Evolutionary conservation across 1,139 yeast species (phyloP).

Genomic region (Hyphopichia pseudoburtonii): DNA sequence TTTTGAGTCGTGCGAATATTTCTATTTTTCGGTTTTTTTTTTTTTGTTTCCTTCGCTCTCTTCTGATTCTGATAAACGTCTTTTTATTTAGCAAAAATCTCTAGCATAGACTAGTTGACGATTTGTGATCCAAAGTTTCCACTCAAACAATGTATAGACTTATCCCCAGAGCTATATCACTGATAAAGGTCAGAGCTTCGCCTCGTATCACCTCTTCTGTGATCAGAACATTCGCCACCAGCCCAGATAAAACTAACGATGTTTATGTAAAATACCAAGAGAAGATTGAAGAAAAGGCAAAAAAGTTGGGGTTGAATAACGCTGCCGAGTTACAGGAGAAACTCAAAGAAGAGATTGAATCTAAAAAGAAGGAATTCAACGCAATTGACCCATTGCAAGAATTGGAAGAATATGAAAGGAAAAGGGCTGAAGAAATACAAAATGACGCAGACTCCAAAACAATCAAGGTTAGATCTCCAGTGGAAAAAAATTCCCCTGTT

Average conservation of each 20-base stretch:
- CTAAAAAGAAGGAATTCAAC: constrained; percentile 54
- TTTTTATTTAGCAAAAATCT: no score
- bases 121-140: no score
- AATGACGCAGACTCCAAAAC: constrained; percentile 55
- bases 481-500: constrained; percentile 43
- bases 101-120: no score
- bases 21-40: no score
- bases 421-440: constrained; percentile 29
- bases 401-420: constrained; percentile 55
- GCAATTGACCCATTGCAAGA: constrained; percentile 71
- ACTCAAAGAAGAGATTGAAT: constrained; percentile 60
- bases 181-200: background rate
- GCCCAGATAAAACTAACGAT: constrained; percentile 8
- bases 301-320: constrained; percentile 36
- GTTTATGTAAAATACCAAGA: constrained; percentile 24
- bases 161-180: background rate
- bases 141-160: background rate
- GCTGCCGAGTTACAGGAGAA: constrained; percentile 65
- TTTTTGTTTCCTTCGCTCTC: no score
- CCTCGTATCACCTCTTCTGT: no score
- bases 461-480: constrained; percentile 60
- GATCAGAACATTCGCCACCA: constrained; percentile 1
- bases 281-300: constrained; percentile 38
- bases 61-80: no score
- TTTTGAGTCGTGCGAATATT: no score